Percentiles rank a stretch among this genome's conserved stretches.
These are phyloP conservation scores for Globisporangium irregulare DNA, from an alignment of 352 stramenopile species.

Conservation along the genomic window DNA sequence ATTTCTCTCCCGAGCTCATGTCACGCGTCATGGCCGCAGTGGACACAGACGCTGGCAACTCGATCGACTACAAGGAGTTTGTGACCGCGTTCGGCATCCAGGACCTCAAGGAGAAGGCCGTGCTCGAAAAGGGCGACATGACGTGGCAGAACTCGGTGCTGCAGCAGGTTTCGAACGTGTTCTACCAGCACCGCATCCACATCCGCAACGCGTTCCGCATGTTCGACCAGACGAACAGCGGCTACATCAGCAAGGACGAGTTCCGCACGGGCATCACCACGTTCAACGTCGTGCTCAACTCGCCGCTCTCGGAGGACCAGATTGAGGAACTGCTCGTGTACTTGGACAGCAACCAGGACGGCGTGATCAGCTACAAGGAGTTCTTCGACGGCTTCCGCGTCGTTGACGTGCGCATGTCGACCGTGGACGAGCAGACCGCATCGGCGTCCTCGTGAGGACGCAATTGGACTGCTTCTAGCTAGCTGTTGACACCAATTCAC, in stretches of 20 bases:
- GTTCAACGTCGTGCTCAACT: conserved; percentile 90
- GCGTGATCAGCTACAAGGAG: conserved; percentile 92
- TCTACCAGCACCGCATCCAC: conserved; percentile 93
- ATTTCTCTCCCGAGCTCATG: conserved; percentile 53
- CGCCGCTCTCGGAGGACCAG: conserved; percentile 87
- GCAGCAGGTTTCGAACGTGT: conserved; percentile 92
- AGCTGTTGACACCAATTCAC: too few species aligned
- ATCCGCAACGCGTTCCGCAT: conserved; percentile 91
- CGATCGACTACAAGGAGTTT: conserved; percentile 93
- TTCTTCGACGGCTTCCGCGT: conserved; percentile 92
- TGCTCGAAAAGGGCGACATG: conserved; percentile 54
- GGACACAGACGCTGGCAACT: conserved; percentile 85
- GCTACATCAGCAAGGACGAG: conserved; percentile 78
- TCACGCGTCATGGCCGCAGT: conserved; percentile 80
- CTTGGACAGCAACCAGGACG: conserved; percentile 89
- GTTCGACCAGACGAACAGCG: conserved; percentile 87
- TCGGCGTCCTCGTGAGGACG: neutral
- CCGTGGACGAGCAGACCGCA: conserved; percentile 28
- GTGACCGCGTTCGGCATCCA: conserved; percentile 87
- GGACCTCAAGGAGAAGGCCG: conserved; percentile 63
- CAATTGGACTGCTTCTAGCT: too few species aligned
- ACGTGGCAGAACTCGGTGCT: conserved; percentile 92
- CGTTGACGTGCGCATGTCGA: conserved; percentile 61
- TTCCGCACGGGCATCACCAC: conserved; percentile 83
- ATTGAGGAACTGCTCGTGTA: conserved; percentile 88